Evolutionary conservation across 2,329 filamentous ascomycete genomes (phyloP).

Genomic region (Aspergillus sp.): DNA sequence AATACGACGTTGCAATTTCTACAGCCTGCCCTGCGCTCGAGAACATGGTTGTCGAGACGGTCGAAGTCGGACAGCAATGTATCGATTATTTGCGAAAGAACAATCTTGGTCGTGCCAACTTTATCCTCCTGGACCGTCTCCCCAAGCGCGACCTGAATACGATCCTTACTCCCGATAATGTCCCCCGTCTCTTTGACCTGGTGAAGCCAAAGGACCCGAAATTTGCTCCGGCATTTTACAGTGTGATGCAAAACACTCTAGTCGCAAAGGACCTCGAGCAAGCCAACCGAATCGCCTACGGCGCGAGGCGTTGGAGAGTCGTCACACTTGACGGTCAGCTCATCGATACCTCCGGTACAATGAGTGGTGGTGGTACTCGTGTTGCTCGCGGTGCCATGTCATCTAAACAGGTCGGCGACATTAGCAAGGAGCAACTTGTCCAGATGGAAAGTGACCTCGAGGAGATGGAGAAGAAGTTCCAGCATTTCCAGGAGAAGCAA

Average conservation of each 20-base stretch:
- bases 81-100: constrained; percentile 98
- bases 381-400: constrained; percentile 95
- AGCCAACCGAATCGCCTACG: constrained; percentile 95
- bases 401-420: constrained; percentile 85
- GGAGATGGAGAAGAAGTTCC: constrained; percentile 75
- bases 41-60: constrained; percentile 95
- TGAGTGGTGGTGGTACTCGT: constrained; percentile 93
- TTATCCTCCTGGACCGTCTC: constrained; percentile 90
- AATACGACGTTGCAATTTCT: constrained; percentile 97
- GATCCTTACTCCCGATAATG: constrained; percentile 87
- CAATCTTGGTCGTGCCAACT: constrained; percentile 92
- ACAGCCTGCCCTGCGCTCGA: constrained; percentile 89
- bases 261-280: constrained; percentile 93
- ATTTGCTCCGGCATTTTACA: constrained; percentile 90
- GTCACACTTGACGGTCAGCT: constrained; percentile 93
- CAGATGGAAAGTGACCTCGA: constrained; percentile 89
- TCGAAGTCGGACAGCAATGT: constrained; percentile 95
- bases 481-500: constrained; percentile 81
- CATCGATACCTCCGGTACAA: constrained; percentile 97
- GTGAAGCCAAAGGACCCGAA: constrained; percentile 84
- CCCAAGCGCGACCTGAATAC: constrained; percentile 72
- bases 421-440: constrained; percentile 80
- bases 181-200: constrained; percentile 88
- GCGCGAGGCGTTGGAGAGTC: constrained; percentile 89
- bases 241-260: constrained; percentile 89